Percentiles rank a stretch among this genome's conserved stretches.
Conservation (phyloP, 768 basidiomycete genomes). For the Leccinum obscurum region DNA sequence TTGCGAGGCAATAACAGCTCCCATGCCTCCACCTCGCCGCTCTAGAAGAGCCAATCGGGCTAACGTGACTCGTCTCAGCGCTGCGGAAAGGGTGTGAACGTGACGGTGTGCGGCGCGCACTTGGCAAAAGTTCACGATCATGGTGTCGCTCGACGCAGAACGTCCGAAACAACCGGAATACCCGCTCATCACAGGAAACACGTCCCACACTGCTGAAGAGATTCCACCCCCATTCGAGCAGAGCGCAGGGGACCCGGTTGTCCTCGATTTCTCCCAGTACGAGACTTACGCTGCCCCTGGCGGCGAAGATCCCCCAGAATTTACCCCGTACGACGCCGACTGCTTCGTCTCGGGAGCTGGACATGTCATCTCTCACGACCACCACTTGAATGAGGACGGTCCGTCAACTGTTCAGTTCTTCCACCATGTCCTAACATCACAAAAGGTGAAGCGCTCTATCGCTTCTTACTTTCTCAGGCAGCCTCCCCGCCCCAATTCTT, state of each 20-base stretch:
- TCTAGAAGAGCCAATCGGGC: conserved; percentile 1
- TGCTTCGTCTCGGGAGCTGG: conserved; percentile 49
- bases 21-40: not conserved
- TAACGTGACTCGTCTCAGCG: not conserved
- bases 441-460: conserved; percentile 68
- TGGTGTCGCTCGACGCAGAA: conserved; percentile 13
- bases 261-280: conserved; percentile 26
- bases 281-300: conserved; percentile 27
- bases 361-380: conserved; percentile 68
- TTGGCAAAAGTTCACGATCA: not conserved
- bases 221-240: conserved; percentile 32
- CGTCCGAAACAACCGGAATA: conserved; percentile 6
- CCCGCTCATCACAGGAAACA: not conserved
- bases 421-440: conserved; percentile 4
- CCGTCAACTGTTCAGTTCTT: conserved; percentile 10
- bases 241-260: conserved; percentile 22
- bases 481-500: conserved; percentile 43
- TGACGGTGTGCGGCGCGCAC: not conserved
- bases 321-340: conserved; percentile 63
- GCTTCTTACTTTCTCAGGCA: conserved; percentile 66
- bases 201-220: not conserved
- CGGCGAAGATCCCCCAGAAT: conserved; percentile 58
- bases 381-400: conserved; percentile 67
- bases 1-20: conserved; percentile 8
- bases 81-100: not conserved